Percentiles rank a stretch among this genome's conserved stretches.
Conservation (phyloP, 2,329 filamentous ascomycete genomes). For the Emergomyces africanus region DNA sequence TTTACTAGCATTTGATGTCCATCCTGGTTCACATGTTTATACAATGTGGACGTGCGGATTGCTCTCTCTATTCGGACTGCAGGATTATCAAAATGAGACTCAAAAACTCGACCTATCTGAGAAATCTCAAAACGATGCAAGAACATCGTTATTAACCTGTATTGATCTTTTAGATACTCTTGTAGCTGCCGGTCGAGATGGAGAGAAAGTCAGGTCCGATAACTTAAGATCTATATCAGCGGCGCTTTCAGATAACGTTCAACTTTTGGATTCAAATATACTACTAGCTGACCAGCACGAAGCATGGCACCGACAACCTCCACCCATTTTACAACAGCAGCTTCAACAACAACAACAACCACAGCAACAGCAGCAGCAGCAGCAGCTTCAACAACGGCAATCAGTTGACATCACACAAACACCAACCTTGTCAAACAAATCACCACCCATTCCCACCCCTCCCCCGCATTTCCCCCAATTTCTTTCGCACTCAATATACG, state of each 20-base stretch:
- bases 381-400: not conserved
- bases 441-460: not conserved
- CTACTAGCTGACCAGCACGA: not conserved
- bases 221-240: slow-evolving; percentile 2
- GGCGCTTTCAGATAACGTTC: not conserved
- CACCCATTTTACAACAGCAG: not conserved
- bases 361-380: not conserved
- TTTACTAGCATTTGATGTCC: slow-evolving; percentile 6
- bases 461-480: not conserved
- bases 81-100: slow-evolving; percentile 1
- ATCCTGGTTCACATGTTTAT: slow-evolving; percentile 8
- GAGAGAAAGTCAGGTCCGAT: slow-evolving; percentile 5
- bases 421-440: not conserved
- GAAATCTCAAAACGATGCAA: not conserved
- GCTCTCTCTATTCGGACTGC: slow-evolving; percentile 6
- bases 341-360: not conserved
- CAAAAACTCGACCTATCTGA: not conserved
- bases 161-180: slow-evolving; percentile 1
- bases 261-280: not conserved
- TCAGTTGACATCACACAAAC: not conserved
- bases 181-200: slow-evolving; percentile 1
- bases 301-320: not conserved
- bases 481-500: not conserved
- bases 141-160: not conserved
- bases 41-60: slow-evolving; percentile 9